phyloP scores from a whole-genome alignment of 2,329 filamentous ascomycete genomes.

The Phaeosphaeriaceae sp. region DNA sequence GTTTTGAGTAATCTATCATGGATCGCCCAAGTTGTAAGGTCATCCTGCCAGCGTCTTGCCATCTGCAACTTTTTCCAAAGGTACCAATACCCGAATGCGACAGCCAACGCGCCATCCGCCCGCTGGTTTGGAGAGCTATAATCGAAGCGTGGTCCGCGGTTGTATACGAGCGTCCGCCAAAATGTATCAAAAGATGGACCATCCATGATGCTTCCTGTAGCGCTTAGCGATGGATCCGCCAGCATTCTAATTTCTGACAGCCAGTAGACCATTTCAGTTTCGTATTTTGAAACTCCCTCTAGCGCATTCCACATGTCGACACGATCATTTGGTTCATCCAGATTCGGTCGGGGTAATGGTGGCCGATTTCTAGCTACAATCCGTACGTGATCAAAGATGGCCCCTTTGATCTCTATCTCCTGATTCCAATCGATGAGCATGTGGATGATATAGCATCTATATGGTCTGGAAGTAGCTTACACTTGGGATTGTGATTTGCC shows the following conservation, averaged over 20 bases:
- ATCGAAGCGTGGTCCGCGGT: not conserved
- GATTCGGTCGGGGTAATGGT: too few species aligned
- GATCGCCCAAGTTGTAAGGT: not conserved
- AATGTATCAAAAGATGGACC: conserved; percentile 12
- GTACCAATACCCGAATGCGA: conserved; percentile 15
- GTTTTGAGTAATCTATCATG: conserved; percentile 1
- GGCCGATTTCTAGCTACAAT: too few species aligned
- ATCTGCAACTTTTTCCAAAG: conserved; percentile 13
- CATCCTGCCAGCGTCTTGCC: conserved; percentile 6
- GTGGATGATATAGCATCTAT: too few species aligned
- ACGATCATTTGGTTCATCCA: too few species aligned
- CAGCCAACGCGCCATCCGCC: not conserved
- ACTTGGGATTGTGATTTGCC: too few species aligned
- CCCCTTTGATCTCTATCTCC: too few species aligned
- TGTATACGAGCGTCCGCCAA: conserved; percentile 16
- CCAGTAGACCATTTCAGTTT: conserved; percentile 12
- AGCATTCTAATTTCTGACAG: conserved; percentile 8
- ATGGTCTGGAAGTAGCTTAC: too few species aligned
- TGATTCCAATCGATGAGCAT: too few species aligned
- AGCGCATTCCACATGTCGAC: too few species aligned
- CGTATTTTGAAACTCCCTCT: too few species aligned
- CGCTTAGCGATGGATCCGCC: conserved; percentile 9
- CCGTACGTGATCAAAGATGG: too few species aligned
- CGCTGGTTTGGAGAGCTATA: too few species aligned
- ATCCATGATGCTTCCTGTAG: conserved; percentile 7